These are phyloP conservation scores for Arachis monticola DNA, from an alignment of 331 rosid genomes.

Conservation along the genomic window DNA sequence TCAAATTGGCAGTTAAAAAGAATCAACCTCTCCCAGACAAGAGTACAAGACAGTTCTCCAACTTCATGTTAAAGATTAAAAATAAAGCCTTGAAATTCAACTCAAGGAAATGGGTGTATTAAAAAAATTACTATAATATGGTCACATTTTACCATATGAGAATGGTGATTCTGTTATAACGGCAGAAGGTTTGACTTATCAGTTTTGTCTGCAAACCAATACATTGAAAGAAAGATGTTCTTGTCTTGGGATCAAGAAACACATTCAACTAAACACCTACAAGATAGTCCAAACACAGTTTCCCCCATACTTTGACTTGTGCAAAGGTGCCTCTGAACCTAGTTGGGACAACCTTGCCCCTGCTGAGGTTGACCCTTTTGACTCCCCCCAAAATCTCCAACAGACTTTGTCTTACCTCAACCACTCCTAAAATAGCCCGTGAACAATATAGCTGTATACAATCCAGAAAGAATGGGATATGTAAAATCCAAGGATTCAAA, in stretches of 20 bases:
- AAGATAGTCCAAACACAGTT: constrained; percentile 31
- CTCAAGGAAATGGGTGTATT: neutral
- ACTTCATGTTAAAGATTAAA: neutral
- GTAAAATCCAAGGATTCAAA: neutral
- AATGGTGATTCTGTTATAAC: constrained; percentile 3
- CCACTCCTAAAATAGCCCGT: constrained; percentile 39
- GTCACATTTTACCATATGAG: neutral
- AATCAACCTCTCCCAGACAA: constrained; percentile 2
- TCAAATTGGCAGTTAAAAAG: constrained; percentile 3
- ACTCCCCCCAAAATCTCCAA: neutral
- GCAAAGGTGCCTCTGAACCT: constrained; percentile 25
- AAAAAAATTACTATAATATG: neutral
- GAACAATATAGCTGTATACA: constrained; percentile 20
- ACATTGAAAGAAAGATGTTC: constrained; percentile 7
- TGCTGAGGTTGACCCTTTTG: constrained; percentile 42
- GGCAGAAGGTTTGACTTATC: constrained; percentile 13
- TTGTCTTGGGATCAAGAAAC: constrained; percentile 39
- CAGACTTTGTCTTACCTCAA: constrained; percentile 13
- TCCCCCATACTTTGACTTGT: constrained; percentile 50
- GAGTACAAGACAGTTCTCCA: neutral
- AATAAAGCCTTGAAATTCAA: neutral
- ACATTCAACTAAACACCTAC: constrained; percentile 32
- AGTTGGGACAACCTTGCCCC: constrained; percentile 32
- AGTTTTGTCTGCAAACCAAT: constrained; percentile 8
- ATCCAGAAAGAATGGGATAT: neutral